Evolutionary conservation across 2,329 filamentous ascomycete species (phyloP), one percentile per base, ranked within the genome.

Genomic region (Fusarium multiceps): DNA sequence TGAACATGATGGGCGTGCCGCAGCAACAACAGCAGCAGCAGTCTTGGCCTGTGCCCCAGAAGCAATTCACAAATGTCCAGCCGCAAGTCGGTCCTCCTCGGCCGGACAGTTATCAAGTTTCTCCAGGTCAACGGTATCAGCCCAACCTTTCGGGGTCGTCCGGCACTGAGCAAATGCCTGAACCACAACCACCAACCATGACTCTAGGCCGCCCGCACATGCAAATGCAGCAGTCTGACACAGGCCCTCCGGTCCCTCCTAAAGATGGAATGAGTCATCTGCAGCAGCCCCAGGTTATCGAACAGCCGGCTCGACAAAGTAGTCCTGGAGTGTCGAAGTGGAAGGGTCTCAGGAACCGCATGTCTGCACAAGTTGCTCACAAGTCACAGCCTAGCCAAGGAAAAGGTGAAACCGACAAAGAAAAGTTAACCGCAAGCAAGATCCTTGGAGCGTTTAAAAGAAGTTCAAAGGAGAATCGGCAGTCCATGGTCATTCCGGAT

Each of bases 361-460:
- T 81, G 70, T 78, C 75, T 5, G 76, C 61, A 21, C 79, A 81
- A 50, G 66, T 74, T 51, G 56, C 66, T 3, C 69, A 70, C 6
- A 76, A 66, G 42, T 55, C 63, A 45, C 56, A 63, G 16, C 54
- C 72, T 11, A 56, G 47, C 10, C 69, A 73, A 23, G 53, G 50
- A 28, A 74, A 72, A 51, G 25, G 58, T 6, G 74, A 76, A 10
- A n/a, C 49, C 11, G 49, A 53, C 7, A 71, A 64, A 13, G 66
- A 59, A 12, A 75, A 77, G 16, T 67, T 67, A 53, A 63, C 72
- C 16, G 63, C 72, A 3, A 74, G 67, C 20, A 80, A 77, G 62
- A 58, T 81, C 2, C 56, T 79, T 1, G 72, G 74, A 2, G 78
- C 77, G 1, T 77, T 80, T 45, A 80, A 78, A 64, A 73, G 76